phyloP scores from a whole-genome alignment of 805 yeast species.

The Schizosaccharomyces lindneri region DNA sequence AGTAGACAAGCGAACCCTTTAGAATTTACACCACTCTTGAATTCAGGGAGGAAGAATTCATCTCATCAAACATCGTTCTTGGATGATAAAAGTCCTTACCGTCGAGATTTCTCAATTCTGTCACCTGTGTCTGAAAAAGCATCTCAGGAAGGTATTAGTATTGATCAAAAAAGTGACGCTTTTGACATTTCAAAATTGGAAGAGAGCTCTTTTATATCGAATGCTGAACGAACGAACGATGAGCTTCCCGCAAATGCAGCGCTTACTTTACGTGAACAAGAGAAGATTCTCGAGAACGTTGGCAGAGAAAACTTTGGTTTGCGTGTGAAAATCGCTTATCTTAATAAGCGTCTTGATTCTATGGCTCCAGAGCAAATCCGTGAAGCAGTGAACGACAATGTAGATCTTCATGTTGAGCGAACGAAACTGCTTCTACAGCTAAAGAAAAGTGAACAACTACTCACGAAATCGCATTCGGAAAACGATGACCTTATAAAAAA shows the following conservation, averaged over 20 bases:
- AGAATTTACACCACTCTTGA: no score
- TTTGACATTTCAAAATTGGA: neutral
- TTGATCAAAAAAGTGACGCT: neutral
- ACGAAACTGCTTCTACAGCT: neutral
- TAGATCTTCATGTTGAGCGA: neutral
- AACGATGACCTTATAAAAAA: neutral
- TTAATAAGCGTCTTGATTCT: neutral
- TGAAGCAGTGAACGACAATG: neutral
- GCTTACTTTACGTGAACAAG: neutral
- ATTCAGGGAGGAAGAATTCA: neutral
- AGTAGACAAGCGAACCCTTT: no score
- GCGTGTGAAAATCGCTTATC: neutral
- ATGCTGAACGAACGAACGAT: neutral
- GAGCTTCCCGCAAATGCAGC: neutral
- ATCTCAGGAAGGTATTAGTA: neutral
- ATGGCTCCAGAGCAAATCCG: neutral
- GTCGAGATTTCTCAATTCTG: neutral
- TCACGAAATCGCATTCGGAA: neutral
- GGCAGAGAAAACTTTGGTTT: neutral
- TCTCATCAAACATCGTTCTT: neutral
- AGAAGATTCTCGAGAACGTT: neutral
- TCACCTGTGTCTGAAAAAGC: neutral
- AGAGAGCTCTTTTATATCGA: neutral
- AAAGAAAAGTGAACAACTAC: neutral
- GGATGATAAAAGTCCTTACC: neutral